Base-by-base conservation (phyloP, 2,329 filamentous ascomycete species). In the Hirsutella thompsonii region DNA sequence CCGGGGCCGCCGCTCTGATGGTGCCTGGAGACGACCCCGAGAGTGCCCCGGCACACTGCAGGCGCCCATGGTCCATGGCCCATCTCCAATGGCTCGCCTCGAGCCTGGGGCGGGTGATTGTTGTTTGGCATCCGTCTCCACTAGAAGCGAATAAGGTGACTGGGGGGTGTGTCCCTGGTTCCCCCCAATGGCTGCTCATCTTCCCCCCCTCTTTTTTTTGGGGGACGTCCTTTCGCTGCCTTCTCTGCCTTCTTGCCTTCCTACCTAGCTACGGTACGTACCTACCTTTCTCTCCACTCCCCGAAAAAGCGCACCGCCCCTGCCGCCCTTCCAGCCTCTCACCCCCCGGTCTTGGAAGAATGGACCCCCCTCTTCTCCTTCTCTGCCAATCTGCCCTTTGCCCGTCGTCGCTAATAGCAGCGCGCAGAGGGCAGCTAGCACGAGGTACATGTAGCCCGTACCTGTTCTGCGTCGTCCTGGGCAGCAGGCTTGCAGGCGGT, bases 351-450 rank as follows among this genome's bases (percentile, higher is more conserved):
- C 26, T 14, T 11, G n/a, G 21, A 35, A 40, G 33, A 35, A 33
- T 28, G 20, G 16, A 10, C 28, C 42, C 43, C 43, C 38, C 11
- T 40, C 40, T 43, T n/a, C n/a, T n/a, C n/a, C n/a, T n/a, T 38
- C 32, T 33, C 41, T 42, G 41, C 43, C 47, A 50, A 45, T 47
- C 47, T 50, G 49, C 45, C 43, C 46, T 37, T 41, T 32, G 42
- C 46, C 23, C 6, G 23, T 26, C 23, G 23, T 11, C n/a, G n/a
- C 23, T 26, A 26, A 26, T 26, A 26, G n/a, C 23, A 26, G 23
- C 23, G 11, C n/a, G n/a, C n/a, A n/a, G n/a, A 26, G 11, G 23
- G 23, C 23, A 26, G 23, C 23, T 6, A 26, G 23, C 23, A 26
- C 6, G 6, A 11, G 11, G 23, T 26, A 11, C 6, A 6, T 6